A percentile compares a stretch with the other conserved stretches of the same genome.
These are phyloP conservation scores for Eucalyptus victrix DNA, from an alignment of 345 rosid genomes.

Conservation along the genomic window DNA sequence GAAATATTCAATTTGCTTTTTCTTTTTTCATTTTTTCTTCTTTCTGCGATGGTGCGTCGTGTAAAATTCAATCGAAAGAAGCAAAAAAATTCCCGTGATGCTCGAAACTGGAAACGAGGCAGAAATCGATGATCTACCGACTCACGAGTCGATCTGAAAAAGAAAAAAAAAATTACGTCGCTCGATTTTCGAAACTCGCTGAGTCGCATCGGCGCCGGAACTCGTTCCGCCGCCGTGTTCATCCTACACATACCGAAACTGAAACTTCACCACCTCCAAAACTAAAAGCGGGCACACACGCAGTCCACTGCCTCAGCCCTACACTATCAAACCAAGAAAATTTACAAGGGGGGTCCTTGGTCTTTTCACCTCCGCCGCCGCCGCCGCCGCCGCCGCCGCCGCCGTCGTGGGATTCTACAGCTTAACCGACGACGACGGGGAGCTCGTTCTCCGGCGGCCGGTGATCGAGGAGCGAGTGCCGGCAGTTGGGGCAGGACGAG, in stretches of 20 bases:
- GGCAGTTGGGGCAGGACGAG: conserved; percentile 23
- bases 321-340: background rate
- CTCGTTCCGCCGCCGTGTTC: background rate
- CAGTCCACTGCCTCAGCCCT: background rate
- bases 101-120: background rate
- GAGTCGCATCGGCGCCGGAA: background rate
- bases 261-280: background rate
- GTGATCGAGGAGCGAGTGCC: conserved; percentile 9
- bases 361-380: background rate
- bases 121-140: background rate
- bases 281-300: background rate
- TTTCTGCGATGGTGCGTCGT: background rate
- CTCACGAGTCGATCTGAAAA: background rate
- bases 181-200: background rate
- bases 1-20: background rate
- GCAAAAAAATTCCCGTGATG: background rate
- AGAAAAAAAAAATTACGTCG: background rate
- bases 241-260: background rate
- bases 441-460: background rate
- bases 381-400: background rate
- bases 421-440: background rate
- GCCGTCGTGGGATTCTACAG: background rate
- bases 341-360: background rate
- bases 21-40: rapidly evolving
- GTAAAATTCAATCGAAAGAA: background rate